Evolutionary conservation across 2,329 filamentous ascomycete species (phyloP).

Genomic region (Diaporthe batatas): DNA sequence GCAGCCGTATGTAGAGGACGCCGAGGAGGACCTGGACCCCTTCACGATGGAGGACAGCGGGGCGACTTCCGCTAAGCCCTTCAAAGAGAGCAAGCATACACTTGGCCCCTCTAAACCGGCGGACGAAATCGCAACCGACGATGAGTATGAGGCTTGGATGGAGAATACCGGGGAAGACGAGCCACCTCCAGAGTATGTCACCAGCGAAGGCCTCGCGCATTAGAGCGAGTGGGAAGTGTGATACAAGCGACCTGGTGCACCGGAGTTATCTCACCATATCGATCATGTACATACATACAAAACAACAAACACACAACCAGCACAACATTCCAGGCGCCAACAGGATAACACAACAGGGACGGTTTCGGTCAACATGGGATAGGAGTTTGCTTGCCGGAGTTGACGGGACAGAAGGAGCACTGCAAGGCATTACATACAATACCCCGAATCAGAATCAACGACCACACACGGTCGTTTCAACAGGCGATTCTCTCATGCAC

Average conservation of each 20-base stretch:
- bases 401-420: constrained; percentile 4
- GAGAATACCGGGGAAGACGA: constrained; percentile 41
- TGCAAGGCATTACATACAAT: constrained; percentile 25
- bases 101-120: constrained; percentile 8
- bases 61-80: constrained; percentile 36
- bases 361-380: constrained; percentile 3
- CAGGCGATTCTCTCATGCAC: neutral
- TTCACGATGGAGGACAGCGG: constrained; percentile 25
- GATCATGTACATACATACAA: constrained; percentile 27
- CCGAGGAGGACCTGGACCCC: constrained; percentile 44
- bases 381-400: constrained; percentile 19
- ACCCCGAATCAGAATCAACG: constrained; percentile 30
- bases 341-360: constrained; percentile 24
- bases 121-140: constrained; percentile 62
- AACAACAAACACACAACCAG: constrained; percentile 18
- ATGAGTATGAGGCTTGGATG: constrained; percentile 43
- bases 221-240: neutral
- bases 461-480: neutral
- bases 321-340: constrained; percentile 1
- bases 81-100: neutral
- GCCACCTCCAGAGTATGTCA: constrained; percentile 15
- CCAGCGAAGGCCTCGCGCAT: constrained; percentile 27
- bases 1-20: constrained; percentile 54
- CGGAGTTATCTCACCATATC: neutral
- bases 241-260: neutral